Conservation (phyloP, 176 grass and related monocot genomes). For the Echinochloa phyllopogon region DNA sequence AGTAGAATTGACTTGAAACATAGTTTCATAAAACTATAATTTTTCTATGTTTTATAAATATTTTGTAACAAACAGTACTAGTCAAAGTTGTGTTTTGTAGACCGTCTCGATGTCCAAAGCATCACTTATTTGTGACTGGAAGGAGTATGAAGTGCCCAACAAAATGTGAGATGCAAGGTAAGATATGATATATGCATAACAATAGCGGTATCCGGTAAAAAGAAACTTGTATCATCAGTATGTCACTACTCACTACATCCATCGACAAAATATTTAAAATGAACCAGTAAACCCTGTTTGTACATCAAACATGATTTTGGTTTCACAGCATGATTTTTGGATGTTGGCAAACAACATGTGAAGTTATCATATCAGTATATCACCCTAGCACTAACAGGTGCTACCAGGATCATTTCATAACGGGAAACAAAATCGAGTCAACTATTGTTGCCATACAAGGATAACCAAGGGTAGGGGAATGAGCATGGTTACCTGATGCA, state of each 20-base stretch:
- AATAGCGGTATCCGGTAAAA: not conserved
- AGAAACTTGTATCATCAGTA: not conserved
- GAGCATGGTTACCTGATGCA: constrained; percentile 77
- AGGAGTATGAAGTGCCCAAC: not conserved
- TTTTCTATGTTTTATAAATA: not conserved
- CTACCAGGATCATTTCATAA: constrained; percentile 9
- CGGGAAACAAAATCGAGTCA: not conserved
- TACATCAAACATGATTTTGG: not conserved
- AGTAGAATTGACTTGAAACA: not conserved
- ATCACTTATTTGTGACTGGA: not conserved
- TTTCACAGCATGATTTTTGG: constrained; percentile 1
- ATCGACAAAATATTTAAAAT: constrained; percentile 26
- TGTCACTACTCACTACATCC: not conserved
- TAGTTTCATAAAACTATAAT: not conserved
- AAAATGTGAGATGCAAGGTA: not conserved
- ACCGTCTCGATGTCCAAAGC: not conserved
- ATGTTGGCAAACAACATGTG: constrained; percentile 4
- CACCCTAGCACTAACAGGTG: not conserved
- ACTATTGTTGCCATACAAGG: not conserved
- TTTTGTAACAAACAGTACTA: not conserved
- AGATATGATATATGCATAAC: constrained; percentile 2
- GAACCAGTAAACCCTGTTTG: not conserved
- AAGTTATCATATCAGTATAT: constrained; percentile 4
- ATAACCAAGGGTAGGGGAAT: constrained; percentile 38
- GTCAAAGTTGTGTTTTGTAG: not conserved